Percentiles rank a stretch among this genome's conserved stretches.
phyloP scores from a whole-genome alignment of 2,329 filamentous ascomycete species.

The Pseudopithomyces maydicus region DNA sequence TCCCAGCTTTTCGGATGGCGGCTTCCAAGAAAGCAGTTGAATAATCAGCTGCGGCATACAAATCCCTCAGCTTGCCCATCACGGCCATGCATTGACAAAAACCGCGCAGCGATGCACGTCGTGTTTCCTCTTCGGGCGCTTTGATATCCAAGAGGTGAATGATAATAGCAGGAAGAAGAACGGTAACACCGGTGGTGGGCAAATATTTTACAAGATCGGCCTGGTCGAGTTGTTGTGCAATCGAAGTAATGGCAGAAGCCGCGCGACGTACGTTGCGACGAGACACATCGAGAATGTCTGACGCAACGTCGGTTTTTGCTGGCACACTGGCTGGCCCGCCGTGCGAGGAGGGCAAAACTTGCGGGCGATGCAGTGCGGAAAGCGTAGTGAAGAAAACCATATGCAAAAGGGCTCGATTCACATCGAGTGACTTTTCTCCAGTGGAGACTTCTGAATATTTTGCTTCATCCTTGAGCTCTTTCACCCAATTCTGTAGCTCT shows the following conservation, averaged over 20 bases:
- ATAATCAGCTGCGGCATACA: conserved; percentile 93
- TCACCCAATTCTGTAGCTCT: conserved; percentile 78
- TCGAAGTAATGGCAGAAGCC: conserved; percentile 82
- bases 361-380: conserved; percentile 87
- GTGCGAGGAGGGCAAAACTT: conserved; percentile 79
- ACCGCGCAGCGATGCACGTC: conserved; percentile 74
- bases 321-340: conserved; percentile 54
- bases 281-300: conserved; percentile 80
- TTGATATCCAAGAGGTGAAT: conserved; percentile 94
- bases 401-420: conserved; percentile 85
- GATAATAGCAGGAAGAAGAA: conserved; percentile 89
- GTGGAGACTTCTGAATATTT: conserved; percentile 68
- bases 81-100: conserved; percentile 94
- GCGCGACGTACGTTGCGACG: conserved; percentile 82
- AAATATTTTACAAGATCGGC: conserved; percentile 77
- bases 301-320: conserved; percentile 39
- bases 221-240: conserved; percentile 76
- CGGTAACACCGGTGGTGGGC: conserved; percentile 88
- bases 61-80: conserved; percentile 83
- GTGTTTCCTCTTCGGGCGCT: conserved; percentile 72
- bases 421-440: conserved; percentile 64
- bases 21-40: conserved; percentile 95
- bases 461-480: conserved; percentile 72
- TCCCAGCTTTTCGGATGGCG: conserved; percentile 83
- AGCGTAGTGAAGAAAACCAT: conserved; percentile 94